Evolutionary conservation across 176 grass and related monocot genomes (phyloP).

Genomic region (Themeda triandra): DNA sequence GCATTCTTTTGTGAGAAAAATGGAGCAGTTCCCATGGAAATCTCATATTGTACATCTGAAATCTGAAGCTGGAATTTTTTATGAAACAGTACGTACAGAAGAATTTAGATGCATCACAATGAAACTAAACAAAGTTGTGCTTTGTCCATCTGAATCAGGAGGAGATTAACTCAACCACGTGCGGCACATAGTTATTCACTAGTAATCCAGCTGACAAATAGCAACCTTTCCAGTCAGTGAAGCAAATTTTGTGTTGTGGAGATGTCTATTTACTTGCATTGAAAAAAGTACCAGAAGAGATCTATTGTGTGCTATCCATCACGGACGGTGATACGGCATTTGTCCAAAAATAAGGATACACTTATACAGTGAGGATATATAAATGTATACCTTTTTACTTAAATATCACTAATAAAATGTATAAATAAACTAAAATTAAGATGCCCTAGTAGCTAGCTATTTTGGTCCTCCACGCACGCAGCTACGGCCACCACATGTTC

Average conservation of each 20-base stretch:
- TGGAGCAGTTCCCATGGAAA: neutral
- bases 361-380: neutral
- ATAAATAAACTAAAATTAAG: neutral
- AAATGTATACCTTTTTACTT: neutral
- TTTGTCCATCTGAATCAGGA: constrained; percentile 1
- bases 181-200: neutral
- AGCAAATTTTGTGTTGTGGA: neutral
- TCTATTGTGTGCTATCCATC: neutral
- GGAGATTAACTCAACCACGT: neutral
- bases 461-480: neutral
- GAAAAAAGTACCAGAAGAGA: neutral
- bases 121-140: constrained; percentile 12
- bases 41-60: neutral
- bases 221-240: neutral
- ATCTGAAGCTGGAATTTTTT: neutral
- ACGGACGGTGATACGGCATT: neutral
- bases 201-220: neutral
- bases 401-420: neutral
- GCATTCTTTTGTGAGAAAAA: neutral
- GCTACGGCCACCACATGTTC: neutral
- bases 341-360: neutral
- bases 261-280: constrained; percentile 19
- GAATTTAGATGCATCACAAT: neutral
- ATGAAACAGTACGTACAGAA: neutral
- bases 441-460: neutral